phyloP scores from a whole-genome alignment of 306 rosid genomes.

The Pueraria montana region DNA sequence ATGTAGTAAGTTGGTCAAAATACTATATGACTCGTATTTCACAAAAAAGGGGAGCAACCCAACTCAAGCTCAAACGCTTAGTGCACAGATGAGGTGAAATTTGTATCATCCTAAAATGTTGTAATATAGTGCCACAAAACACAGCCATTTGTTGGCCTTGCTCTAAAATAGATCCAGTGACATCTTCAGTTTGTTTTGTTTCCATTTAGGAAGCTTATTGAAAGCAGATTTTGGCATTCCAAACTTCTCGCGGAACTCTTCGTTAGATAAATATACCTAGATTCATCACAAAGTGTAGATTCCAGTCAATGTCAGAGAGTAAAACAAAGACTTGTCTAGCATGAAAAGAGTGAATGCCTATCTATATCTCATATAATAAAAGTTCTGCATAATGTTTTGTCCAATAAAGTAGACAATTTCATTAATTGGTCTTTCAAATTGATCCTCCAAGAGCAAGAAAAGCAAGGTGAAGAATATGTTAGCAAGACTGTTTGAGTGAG shows the following conservation, averaged over 20 bases:
- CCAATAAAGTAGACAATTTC: not conserved
- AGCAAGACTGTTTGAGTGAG: conserved; percentile 17
- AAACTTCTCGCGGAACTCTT: conserved; percentile 83
- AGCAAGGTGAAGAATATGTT: conserved; percentile 26
- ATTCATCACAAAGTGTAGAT: conserved; percentile 48
- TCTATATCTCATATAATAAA: not conserved
- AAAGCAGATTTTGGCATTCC: conserved; percentile 72
- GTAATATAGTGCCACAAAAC: conserved; percentile 30
- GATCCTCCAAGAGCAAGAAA: conserved; percentile 11
- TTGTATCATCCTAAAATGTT: conserved; percentile 27
- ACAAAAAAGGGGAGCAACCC: conserved; percentile 42
- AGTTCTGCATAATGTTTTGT: conserved; percentile 3
- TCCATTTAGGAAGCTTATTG: conserved; percentile 91
- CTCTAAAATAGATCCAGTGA: conserved; percentile 73
- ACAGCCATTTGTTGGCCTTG: conserved; percentile 31
- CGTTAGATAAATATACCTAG: conserved; percentile 83
- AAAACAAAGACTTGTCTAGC: not conserved
- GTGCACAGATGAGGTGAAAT: conserved; percentile 25
- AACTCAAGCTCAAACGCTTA: conserved; percentile 41
- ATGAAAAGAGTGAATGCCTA: conserved; percentile 9
- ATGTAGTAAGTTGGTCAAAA: not conserved
- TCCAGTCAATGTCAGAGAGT: not conserved
- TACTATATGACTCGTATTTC: conserved; percentile 25
- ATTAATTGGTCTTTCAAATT: conserved; percentile 18
- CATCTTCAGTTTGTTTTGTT: conserved; percentile 95